Percentiles rank a stretch among this genome's conserved stretches.
Conservation (phyloP, 148 eudicot species). For the Hydrangea macrophylla region DNA sequence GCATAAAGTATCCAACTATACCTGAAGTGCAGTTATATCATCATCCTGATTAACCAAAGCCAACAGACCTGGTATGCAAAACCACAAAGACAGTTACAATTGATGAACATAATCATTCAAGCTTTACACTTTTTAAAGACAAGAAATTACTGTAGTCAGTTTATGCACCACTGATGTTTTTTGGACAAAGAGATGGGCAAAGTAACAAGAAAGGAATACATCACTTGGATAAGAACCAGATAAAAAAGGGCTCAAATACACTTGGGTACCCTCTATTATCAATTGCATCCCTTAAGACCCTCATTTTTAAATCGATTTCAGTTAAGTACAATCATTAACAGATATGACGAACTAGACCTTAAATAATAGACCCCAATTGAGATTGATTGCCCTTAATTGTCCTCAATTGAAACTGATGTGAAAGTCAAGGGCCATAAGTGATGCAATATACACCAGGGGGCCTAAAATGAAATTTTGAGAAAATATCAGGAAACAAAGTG, state of each 20-base stretch:
- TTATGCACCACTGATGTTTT: conserved; percentile 81
- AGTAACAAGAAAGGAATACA: conserved; percentile 9
- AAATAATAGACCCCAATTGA: too few species aligned
- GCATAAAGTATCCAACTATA: conserved; percentile 14
- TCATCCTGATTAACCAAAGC: conserved; percentile 92
- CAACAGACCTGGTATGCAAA: conserved; percentile 56
- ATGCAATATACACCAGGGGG: too few species aligned
- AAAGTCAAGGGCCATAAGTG: too few species aligned
- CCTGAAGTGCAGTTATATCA: conserved; percentile 85
- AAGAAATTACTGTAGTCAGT: conserved; percentile 78
- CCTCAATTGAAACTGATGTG: too few species aligned
- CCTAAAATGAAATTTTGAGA: too few species aligned
- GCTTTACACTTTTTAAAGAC: conserved; percentile 3
- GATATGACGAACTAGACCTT: too few species aligned
- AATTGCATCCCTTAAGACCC: too few species aligned
- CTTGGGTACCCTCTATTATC: too few species aligned
- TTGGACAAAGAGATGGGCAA: conserved; percentile 17
- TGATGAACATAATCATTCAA: conserved; percentile 3
- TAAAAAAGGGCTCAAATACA: conserved; percentile 16
- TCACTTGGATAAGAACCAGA: conserved; percentile 5
- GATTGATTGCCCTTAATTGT: too few species aligned
- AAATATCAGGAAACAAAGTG: too few species aligned
- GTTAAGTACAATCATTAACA: too few species aligned
- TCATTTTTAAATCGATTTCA: too few species aligned
- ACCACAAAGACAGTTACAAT: conserved; percentile 8